A percentile compares a stretch with the other conserved stretches of the same genome.
Evolutionary conservation across 345 rosid genomes (phyloP).

Genomic region (Eucalyptus rudis): DNA sequence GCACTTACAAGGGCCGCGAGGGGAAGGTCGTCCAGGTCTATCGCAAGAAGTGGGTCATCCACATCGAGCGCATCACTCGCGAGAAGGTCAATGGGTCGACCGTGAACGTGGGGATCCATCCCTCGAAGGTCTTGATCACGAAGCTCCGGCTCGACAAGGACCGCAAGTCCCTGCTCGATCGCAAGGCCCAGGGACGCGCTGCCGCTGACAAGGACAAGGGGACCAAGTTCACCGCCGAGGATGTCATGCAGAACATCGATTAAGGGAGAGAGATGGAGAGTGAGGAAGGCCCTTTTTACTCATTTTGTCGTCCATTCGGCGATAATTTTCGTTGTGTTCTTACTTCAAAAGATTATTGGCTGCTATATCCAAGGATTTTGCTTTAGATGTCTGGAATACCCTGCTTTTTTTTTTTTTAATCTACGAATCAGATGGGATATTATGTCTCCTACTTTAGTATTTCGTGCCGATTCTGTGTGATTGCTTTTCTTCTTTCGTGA

Average conservation of each 20-base stretch:
- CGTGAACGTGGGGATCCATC: conserved; percentile 2
- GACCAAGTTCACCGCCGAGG: conserved; percentile 8
- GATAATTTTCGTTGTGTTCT: background rate
- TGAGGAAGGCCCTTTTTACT: background rate
- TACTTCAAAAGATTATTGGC: background rate
- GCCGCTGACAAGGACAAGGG: conserved; percentile 11
- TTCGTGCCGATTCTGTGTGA: background rate
- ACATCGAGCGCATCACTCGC: conserved; percentile 10
- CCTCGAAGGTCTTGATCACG: conserved; percentile 7
- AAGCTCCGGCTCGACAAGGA: conserved; percentile 7
- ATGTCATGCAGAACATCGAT: background rate
- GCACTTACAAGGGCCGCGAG: conserved; percentile 6
- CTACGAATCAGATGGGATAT: background rate
- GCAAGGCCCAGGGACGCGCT: conserved; percentile 6
- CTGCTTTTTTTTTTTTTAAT: background rate
- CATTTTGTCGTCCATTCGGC: background rate
- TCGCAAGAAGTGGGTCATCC: conserved; percentile 11
- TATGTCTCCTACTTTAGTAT: background rate
- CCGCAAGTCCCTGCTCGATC: conserved; percentile 1
- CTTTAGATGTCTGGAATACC: background rate
- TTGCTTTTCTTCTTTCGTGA: background rate
- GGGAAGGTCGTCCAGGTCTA: conserved; percentile 11
- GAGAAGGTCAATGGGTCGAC: conserved; percentile 12
- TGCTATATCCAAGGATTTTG: background rate
- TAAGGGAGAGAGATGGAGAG: background rate